Conservation (phyloP, 305 asterid genomes). For the Rubia balearica region DNA sequence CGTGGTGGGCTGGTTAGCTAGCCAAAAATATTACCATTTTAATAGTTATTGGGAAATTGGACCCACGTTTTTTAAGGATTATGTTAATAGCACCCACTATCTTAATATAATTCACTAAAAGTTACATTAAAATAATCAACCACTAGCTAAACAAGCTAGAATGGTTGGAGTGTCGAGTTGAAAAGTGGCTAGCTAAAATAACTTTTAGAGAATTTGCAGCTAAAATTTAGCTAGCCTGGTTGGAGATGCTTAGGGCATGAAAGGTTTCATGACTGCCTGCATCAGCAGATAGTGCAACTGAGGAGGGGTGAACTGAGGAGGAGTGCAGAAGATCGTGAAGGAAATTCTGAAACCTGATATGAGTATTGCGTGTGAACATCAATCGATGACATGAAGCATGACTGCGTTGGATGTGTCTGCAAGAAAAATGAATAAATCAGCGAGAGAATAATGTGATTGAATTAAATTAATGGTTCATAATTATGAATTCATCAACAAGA, state of each 20-base stretch:
- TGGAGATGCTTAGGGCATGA: background rate
- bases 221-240: no score
- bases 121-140: no score
- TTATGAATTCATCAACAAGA: background rate
- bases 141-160: no score
- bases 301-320: background rate
- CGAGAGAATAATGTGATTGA: background rate
- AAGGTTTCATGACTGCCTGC: background rate
- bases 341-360: conserved; percentile 63
- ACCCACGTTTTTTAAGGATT: no score
- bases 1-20: no score
- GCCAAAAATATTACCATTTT: no score
- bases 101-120: no score
- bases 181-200: no score
- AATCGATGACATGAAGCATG: conserved; percentile 97
- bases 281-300: background rate
- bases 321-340: background rate
- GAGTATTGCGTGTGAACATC: conserved; percentile 96
- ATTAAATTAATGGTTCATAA: background rate
- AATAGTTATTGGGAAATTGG: no score
- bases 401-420: conserved; percentile 98
- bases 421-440: conserved; percentile 21
- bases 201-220: no score
- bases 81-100: no score
- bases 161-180: no score